Conservation (phyloP, 495 filamentous ascomycete species). For the Trichoderma reesei region DNA sequence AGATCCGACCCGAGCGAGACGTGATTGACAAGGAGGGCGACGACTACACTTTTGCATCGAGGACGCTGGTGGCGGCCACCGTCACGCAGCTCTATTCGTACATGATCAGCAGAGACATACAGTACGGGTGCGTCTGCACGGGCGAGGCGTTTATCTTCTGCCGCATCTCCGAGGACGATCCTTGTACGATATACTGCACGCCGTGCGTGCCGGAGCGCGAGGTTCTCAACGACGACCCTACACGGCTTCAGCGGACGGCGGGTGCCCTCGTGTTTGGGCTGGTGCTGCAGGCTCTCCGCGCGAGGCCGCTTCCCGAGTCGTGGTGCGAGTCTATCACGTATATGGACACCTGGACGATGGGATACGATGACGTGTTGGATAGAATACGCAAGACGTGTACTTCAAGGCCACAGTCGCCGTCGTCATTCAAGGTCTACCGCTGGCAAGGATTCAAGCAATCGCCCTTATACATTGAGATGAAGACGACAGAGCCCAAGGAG, state of each 20-base stretch:
- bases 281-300: conserved; percentile 31
- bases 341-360: conserved; percentile 28
- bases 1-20: conserved; percentile 22
- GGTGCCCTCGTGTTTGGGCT: conserved; percentile 40
- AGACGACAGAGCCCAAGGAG: background rate
- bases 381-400: conserved; percentile 19
- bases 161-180: conserved; percentile 30
- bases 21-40: conserved; percentile 23
- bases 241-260: conserved; percentile 32
- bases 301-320: conserved; percentile 23
- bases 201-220: conserved; percentile 33
- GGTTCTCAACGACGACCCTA: conserved; percentile 23
- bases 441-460: background rate
- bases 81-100: conserved; percentile 40
- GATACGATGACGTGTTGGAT: conserved; percentile 28
- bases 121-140: conserved; percentile 37
- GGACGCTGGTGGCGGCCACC: conserved; percentile 26
- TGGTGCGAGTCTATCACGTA: conserved; percentile 28
- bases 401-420: conserved; percentile 13
- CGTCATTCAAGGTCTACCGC: background rate
- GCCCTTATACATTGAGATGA: background rate
- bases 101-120: conserved; percentile 34
- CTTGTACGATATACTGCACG: conserved; percentile 28
- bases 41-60: conserved; percentile 19
- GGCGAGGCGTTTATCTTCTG: conserved; percentile 41